phyloP scores from a whole-genome alignment of 148 eudicot species.

The Arbutus unedo region DNA sequence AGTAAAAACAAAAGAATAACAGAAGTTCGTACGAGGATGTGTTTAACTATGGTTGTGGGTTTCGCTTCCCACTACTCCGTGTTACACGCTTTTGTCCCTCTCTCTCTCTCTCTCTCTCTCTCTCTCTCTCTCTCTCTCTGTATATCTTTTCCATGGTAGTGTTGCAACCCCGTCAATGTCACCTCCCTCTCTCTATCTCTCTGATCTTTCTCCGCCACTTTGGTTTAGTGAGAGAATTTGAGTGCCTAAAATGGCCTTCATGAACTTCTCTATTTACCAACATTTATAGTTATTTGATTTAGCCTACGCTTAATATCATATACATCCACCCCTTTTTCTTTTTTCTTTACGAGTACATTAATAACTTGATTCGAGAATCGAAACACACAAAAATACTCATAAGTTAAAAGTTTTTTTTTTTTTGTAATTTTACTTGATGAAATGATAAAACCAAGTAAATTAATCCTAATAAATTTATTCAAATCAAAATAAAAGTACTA shows the following conservation, averaged over 20 bases:
- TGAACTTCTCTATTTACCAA: background rate
- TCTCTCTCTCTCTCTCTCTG: background rate
- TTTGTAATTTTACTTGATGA: too few species aligned
- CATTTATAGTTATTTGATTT: too few species aligned
- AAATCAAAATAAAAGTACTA: too few species aligned
- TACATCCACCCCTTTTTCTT: too few species aligned
- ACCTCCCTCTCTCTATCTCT: background rate
- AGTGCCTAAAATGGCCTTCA: background rate
- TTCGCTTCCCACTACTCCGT: conserved; percentile 16
- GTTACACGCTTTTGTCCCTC: conserved; percentile 12
- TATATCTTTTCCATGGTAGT: background rate
- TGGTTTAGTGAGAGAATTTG: background rate
- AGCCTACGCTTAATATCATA: too few species aligned
- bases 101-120: background rate
- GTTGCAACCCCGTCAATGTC: background rate
- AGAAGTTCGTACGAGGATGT: conserved; percentile 11
- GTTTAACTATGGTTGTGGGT: background rate
- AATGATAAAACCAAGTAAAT: too few species aligned
- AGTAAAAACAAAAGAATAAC: too few species aligned
- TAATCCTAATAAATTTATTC: too few species aligned
- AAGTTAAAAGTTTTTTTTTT: too few species aligned
- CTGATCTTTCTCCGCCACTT: background rate
- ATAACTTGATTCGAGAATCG: too few species aligned
- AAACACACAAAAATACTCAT: too few species aligned
- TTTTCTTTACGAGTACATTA: too few species aligned